Evolutionary conservation across 108 stramenopile species (phyloP), one percentile per base, ranked within the genome.

Genomic region (Fistulifera pelliculosa): DNA sequence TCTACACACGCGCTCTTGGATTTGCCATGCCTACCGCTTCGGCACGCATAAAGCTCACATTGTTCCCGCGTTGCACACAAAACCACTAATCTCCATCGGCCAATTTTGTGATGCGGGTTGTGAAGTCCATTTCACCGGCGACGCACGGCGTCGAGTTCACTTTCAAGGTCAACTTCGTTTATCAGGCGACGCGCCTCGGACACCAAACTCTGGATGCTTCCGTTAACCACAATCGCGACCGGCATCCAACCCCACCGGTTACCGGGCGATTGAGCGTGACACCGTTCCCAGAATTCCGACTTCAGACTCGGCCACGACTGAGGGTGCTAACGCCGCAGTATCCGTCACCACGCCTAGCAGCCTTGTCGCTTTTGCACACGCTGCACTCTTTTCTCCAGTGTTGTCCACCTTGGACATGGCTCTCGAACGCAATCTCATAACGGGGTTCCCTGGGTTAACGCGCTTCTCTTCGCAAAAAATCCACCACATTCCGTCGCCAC

Each of bases 291-390:
- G n/a, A n/a, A n/a, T n/a, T n/a, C 12, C 12, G 40, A 41, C 10
- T 13, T 41, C 40, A 14, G 14, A 41, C 40, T 41, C 40, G 40
- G 14, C n/a, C n/a, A n/a, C n/a, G n/a, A n/a, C n/a, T 48, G n/a
- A 13, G 10, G 17, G 15, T 48, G 17, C 47, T 10, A 48, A 48
- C 12, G 17, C 17, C 8, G n/a, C 47, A 48, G 17, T 18, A 10
- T 8, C n/a, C 17, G 17, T 16, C 12, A 16, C 55, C 42, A 47
- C 43, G 6, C 43, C 22, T 8, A 13, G 16, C 19, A 56, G 64
- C 7, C 60, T 42, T 24, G 50, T 68, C 22, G 50, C 52, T 51
- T 73, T 64, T 47, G 15, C 17, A 15, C 71, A 73, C 53, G 71
- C 71, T 21, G 41, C 66, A n/a, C 41, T 61, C 25, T 64, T 64